Conservation (phyloP, 345 rosid genomes). For the Melaleuca quinquenervia region DNA sequence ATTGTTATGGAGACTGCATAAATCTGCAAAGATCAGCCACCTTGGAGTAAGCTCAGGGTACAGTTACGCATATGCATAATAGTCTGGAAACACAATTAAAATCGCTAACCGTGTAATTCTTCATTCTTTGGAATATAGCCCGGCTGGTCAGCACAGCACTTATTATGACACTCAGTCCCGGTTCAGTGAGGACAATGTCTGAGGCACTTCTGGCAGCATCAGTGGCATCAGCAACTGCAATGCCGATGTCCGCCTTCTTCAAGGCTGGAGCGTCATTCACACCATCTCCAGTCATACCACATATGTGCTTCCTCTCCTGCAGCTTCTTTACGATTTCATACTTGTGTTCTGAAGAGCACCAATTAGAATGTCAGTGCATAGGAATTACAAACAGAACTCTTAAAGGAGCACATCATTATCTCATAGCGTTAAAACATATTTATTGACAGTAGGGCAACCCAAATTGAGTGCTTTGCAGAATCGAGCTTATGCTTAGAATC, state of each 20-base stretch:
- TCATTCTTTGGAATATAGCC: conserved; percentile 96
- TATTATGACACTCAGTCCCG: conserved; percentile 88
- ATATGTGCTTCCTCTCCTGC: conserved; percentile 82
- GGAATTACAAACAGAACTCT: background rate
- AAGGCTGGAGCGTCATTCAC: conserved; percentile 94
- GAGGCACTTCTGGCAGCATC: conserved; percentile 95
- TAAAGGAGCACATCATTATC: background rate
- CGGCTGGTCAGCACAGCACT: conserved; percentile 90
- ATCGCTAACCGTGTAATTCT: conserved; percentile 75
- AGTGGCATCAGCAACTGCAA: conserved; percentile 92
- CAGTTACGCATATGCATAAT: background rate
- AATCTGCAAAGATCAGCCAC: conserved; percentile 34
- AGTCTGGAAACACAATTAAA: background rate
- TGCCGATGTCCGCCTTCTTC: conserved; percentile 94
- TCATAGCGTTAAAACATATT: background rate
- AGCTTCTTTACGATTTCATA: conserved; percentile 82
- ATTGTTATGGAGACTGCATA: conserved; percentile 93
- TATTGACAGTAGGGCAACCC: background rate
- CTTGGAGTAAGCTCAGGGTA: background rate
- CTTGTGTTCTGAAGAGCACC: conserved; percentile 50
- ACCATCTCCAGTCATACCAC: conserved; percentile 98
- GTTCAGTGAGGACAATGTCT: conserved; percentile 91
- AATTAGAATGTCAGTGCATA: background rate
- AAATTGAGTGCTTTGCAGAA: background rate
- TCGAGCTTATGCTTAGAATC: background rate